Percentiles rank a stretch among this genome's conserved stretches.
Conservation (phyloP, 495 filamentous ascomycete genomes). For the Penicillium verhagenii region DNA sequence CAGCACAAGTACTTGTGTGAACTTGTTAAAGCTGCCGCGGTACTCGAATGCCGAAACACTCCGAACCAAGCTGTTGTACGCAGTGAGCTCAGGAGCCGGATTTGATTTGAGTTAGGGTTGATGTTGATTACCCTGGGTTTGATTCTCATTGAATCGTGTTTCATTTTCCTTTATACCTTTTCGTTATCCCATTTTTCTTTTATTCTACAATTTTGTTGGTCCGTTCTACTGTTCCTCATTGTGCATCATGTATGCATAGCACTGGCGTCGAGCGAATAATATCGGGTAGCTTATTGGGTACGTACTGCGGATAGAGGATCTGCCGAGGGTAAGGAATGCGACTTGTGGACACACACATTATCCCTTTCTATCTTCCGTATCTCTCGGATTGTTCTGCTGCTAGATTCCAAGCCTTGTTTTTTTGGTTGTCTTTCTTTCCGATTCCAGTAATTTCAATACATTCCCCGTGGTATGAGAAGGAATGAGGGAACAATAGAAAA, state of each 20-base stretch:
- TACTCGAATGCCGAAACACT: slow-evolving; percentile 64
- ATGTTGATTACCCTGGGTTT: background rate
- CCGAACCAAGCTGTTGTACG: slow-evolving; percentile 82
- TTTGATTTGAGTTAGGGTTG: slow-evolving; percentile 79
- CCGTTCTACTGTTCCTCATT: background rate
- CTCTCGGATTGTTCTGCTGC: background rate
- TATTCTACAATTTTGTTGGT: background rate
- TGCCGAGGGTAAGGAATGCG: slow-evolving; percentile 6
- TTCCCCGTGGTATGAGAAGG: too few relatives aligned
- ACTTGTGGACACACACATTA: background rate
- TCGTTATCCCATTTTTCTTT: background rate
- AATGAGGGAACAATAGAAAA: too few relatives aligned
- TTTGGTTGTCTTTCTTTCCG: too few relatives aligned
- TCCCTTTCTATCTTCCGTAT: background rate
- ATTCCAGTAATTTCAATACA: too few relatives aligned
- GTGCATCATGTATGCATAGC: slow-evolving; percentile 28
- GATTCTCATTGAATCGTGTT: background rate
- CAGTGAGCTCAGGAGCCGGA: slow-evolving; percentile 85
- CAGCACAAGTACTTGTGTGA: slow-evolving; percentile 96
- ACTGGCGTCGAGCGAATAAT: slow-evolving; percentile 24
- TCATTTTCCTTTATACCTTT: background rate
- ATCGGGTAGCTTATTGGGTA: slow-evolving; percentile 16
- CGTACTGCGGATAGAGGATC: background rate
- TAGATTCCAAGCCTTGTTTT: too few relatives aligned
- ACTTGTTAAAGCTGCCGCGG: slow-evolving; percentile 87